Evolutionary conservation across 768 basidiomycete species (phyloP).

Genomic region (Pulveroboletus sp.): DNA sequence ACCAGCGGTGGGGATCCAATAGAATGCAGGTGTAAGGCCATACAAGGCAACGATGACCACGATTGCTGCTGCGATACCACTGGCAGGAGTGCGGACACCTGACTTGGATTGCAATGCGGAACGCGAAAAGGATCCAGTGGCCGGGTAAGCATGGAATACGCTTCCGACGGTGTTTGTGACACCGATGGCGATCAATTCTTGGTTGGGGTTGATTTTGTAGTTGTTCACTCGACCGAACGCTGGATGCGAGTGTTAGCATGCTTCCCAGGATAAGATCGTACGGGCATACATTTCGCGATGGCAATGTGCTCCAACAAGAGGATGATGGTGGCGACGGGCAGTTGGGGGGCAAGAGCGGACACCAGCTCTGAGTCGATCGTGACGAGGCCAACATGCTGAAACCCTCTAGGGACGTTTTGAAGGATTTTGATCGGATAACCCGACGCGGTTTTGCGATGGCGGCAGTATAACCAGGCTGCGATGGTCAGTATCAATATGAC

Average conservation of each 20-base stretch:
- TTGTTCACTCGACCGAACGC: conserved; percentile 93
- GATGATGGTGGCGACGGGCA: conserved; percentile 87
- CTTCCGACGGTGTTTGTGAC: conserved; percentile 92
- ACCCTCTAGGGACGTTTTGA: conserved; percentile 79
- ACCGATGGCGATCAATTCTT: conserved; percentile 97
- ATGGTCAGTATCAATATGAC: conserved; percentile 86
- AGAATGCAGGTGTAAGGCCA: conserved; percentile 90
- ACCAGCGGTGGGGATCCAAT: conserved; percentile 78
- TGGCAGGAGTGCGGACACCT: conserved; percentile 93
- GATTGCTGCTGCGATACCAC: conserved; percentile 80
- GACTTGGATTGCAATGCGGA: conserved; percentile 95
- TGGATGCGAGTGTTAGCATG: conserved; percentile 30
- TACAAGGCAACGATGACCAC: conserved; percentile 94
- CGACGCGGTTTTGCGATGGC: conserved; percentile 50
- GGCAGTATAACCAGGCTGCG: conserved; percentile 82
- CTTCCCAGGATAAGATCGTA: background rate
- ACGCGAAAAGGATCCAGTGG: conserved; percentile 98
- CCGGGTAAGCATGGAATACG: conserved; percentile 89
- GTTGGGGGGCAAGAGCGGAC: conserved; percentile 63
- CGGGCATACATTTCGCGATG: conserved; percentile 80
- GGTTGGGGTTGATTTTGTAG: conserved; percentile 92
- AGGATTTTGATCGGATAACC: conserved; percentile 87
- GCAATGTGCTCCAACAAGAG: conserved; percentile 94
- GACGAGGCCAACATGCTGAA: conserved; percentile 55
- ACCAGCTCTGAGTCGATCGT: conserved; percentile 51